These are phyloP conservation scores for Boletus subcaerulescens DNA, from an alignment of 768 basidiomycete species.

Conservation along the genomic window DNA sequence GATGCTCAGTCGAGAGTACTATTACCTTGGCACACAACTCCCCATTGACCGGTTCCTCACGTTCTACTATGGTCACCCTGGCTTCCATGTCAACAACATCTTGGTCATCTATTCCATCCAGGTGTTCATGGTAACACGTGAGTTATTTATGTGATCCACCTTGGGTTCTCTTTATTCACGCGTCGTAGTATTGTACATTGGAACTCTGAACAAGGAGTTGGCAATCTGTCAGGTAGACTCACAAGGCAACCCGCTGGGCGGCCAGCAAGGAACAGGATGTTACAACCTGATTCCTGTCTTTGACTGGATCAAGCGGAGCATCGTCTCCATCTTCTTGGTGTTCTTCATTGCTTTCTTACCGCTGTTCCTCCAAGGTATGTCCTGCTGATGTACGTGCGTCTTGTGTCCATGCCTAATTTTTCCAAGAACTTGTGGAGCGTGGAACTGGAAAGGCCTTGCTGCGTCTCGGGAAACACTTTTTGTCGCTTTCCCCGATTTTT, in stretches of 20 bases:
- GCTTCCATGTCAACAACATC: conserved; percentile 99
- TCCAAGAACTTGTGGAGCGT: conserved; percentile 86
- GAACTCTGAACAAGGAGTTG: conserved; percentile 93
- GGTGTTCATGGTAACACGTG: conserved; percentile 93
- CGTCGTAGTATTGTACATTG: conserved; percentile 79
- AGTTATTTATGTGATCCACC: conserved; percentile 33
- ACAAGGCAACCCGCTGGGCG: conserved; percentile 71
- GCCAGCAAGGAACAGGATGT: conserved; percentile 75
- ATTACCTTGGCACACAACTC: conserved; percentile 96
- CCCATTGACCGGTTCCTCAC: conserved; percentile 98
- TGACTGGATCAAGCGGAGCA: conserved; percentile 96
- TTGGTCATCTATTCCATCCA: conserved; percentile 98
- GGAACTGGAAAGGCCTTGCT: conserved; percentile 94
- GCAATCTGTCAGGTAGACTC: conserved; percentile 85
- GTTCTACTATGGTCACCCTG: conserved; percentile 99
- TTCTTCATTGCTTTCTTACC: conserved; percentile 98
- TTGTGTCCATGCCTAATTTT: conserved; percentile 1
- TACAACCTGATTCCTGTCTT: conserved; percentile 97
- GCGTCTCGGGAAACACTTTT: conserved; percentile 93
- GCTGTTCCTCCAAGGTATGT: conserved; percentile 88
- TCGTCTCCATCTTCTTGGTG: conserved; percentile 97
- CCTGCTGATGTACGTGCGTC: neutral
- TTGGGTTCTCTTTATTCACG: conserved; percentile 5
- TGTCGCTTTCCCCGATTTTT: conserved; percentile 95
- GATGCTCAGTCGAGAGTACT: conserved; percentile 99